Evolutionary conservation across 148 eudicot species (phyloP).

Genomic region (Mesembryanthemum crystallinum): DNA sequence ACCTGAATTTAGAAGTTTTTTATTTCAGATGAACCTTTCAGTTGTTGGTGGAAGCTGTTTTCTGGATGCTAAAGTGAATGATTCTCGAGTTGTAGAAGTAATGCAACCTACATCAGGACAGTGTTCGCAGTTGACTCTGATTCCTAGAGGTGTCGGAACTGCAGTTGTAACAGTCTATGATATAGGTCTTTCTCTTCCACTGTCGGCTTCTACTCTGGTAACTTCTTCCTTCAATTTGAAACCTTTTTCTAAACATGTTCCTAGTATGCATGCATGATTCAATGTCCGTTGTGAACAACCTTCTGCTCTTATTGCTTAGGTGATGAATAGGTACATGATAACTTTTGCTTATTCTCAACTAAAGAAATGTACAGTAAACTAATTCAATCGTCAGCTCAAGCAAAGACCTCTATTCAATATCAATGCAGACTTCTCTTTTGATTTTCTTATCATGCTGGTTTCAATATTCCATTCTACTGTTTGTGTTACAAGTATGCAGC

Average conservation of each 20-base stretch:
- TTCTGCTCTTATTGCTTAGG: not conserved
- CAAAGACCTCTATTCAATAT: too few species aligned
- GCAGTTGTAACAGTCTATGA: slow-evolving; percentile 68
- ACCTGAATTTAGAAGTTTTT: slow-evolving; percentile 9
- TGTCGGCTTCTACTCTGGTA: slow-evolving; percentile 65
- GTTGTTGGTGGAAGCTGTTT: slow-evolving; percentile 82
- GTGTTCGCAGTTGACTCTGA: slow-evolving; percentile 56
- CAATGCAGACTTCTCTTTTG: too few species aligned
- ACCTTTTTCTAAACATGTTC: not conserved
- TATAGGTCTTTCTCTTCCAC: slow-evolving; percentile 72
- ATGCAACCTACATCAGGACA: slow-evolving; percentile 50
- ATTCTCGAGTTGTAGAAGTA: slow-evolving; percentile 65
- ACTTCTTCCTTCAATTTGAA: slow-evolving; percentile 17
- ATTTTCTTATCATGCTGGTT: too few species aligned
- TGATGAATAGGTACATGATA: not conserved
- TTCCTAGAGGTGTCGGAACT: slow-evolving; percentile 68
- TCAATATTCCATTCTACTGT: too few species aligned
- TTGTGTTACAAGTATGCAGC: too few species aligned
- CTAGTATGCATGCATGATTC: not conserved
- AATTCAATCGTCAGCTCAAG: too few species aligned
- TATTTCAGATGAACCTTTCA: slow-evolving; percentile 63
- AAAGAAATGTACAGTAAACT: too few species aligned
- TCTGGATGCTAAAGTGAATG: slow-evolving; percentile 60
- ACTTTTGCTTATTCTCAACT: not conserved
- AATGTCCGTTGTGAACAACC: not conserved